phyloP scores from a whole-genome alignment of 73 alveolate species.

The Vitrella brassicaformis region DNA sequence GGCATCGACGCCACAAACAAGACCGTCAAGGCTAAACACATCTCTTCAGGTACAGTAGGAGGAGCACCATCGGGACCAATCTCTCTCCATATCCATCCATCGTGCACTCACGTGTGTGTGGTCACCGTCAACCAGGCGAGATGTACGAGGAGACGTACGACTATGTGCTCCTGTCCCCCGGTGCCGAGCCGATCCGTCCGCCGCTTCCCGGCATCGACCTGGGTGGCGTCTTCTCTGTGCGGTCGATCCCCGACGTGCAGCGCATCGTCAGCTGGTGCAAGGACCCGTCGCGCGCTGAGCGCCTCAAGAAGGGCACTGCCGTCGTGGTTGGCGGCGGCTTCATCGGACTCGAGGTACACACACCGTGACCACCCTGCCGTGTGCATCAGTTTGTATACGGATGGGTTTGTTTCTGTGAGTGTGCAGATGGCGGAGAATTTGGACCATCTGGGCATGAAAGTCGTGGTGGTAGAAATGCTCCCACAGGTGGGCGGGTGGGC shows the following conservation, averaged over 20 bases:
- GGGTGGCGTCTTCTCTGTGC: constrained; percentile 1
- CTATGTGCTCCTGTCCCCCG: constrained; percentile 2
- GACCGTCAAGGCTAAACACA: not conserved
- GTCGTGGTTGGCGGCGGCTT: constrained; percentile 16
- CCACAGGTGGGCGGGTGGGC: not conserved
- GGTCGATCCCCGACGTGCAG: not conserved
- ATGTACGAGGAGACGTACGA: not conserved
- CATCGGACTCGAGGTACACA: constrained; percentile 12
- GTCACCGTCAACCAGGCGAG: not conserved
- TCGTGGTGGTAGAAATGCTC: not conserved
- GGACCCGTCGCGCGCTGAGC: too few relatives aligned
- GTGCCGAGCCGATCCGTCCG: constrained; percentile 5
- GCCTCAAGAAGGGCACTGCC: not conserved
- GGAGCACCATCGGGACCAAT: too few relatives aligned
- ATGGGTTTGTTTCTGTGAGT: constrained; percentile 4
- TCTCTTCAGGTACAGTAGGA: too few relatives aligned
- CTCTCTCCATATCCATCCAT: too few relatives aligned
- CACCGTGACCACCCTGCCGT: too few relatives aligned
- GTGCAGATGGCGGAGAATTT: constrained; percentile 1
- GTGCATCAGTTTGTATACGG: too few relatives aligned
- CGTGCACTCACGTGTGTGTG: too few relatives aligned
- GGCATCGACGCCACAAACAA: not conserved
- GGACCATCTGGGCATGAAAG: not conserved
- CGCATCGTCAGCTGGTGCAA: too few relatives aligned
- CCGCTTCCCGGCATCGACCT: constrained; percentile 9